Percentiles rank a stretch among this genome's conserved stretches.
Evolutionary conservation across 352 stramenopile species (phyloP).

Genomic region (Aphanomyces astaci): DNA sequence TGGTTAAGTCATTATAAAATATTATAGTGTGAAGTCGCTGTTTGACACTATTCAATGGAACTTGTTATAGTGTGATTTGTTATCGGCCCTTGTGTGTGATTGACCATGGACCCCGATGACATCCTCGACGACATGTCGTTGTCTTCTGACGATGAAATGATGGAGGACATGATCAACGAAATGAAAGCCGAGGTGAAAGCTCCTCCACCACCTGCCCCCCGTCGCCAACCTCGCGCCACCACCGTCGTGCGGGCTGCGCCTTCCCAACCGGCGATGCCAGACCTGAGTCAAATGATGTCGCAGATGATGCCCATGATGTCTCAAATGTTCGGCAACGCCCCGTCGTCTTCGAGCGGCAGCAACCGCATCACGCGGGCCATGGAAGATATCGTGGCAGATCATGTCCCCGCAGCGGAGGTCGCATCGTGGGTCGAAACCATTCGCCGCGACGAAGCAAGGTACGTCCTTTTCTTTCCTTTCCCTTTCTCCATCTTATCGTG

Average conservation of each 20-base stretch:
- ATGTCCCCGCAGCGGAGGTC: constrained; percentile 48
- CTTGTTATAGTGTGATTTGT: no score
- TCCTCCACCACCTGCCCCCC: constrained; percentile 6
- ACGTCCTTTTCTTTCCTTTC: not conserved
- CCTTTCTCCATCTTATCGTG: constrained; percentile 29
- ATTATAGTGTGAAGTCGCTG: no score
- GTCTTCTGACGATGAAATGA: constrained; percentile 72
- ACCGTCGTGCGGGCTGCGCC: not conserved
- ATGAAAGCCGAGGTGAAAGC: constrained; percentile 65
- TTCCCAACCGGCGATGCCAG: constrained; percentile 33
- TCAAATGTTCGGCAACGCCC: constrained; percentile 57
- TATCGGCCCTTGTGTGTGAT: no score
- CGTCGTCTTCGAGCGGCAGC: constrained; percentile 25
- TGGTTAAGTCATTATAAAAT: no score
- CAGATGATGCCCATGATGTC: constrained; percentile 87
- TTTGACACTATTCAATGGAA: no score
- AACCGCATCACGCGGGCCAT: constrained; percentile 21
- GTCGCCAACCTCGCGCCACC: constrained; percentile 20
- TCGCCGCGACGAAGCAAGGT: constrained; percentile 35
- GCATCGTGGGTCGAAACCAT: constrained; percentile 63
- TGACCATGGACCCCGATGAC: constrained; percentile 38
- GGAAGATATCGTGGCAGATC: constrained; percentile 59
- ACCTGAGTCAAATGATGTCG: constrained; percentile 74
- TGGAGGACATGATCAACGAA: constrained; percentile 71
- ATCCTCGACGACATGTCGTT: constrained; percentile 78